These are phyloP conservation scores for Naganishia sp. DNA, from an alignment of 1,284 basidiomycete genomes.

Conservation along the genomic window DNA sequence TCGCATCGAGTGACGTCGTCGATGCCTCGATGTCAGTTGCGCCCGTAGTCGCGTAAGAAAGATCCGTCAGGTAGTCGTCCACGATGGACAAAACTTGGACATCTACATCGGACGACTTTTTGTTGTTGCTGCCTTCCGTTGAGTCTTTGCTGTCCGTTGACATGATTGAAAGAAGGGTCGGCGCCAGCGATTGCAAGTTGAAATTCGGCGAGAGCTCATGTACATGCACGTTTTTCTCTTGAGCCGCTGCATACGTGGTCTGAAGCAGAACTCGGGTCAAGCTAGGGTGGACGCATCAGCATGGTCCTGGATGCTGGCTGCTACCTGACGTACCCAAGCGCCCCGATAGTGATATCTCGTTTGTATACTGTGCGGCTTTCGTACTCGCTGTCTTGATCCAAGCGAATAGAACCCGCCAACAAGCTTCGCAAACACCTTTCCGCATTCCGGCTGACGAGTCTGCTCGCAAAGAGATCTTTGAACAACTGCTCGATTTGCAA, in stretches of 20 bases:
- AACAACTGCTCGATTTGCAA: constrained; percentile 23
- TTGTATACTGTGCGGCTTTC: constrained; percentile 4
- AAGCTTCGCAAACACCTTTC: constrained; percentile 30
- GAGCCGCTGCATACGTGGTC: constrained; percentile 20
- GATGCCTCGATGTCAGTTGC: constrained; percentile 16
- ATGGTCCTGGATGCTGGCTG: neutral
- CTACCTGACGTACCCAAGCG: neutral
- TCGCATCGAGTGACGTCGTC: constrained; percentile 15
- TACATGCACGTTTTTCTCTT: constrained; percentile 8
- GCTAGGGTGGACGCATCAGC: neutral
- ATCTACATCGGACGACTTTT: constrained; percentile 47
- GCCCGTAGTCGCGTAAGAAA: constrained; percentile 26
- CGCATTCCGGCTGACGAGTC: constrained; percentile 29
- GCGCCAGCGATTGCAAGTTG: constrained; percentile 41
- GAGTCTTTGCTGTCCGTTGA: constrained; percentile 37
- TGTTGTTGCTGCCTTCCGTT: constrained; percentile 33
- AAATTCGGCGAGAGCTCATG: constrained; percentile 32
- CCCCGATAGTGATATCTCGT: constrained; percentile 17
- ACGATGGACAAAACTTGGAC: constrained; percentile 46
- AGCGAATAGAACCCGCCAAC: constrained; percentile 19
- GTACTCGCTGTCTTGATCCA: constrained; percentile 7
- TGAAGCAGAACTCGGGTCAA: constrained; percentile 27
- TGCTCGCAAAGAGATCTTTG: constrained; percentile 27
- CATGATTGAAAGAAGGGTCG: constrained; percentile 44
- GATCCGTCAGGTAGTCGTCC: constrained; percentile 42